These are phyloP conservation scores for Vaccinium macrocarpon DNA, from an alignment of 148 eudicot genomes.

Conservation along the genomic window DNA sequence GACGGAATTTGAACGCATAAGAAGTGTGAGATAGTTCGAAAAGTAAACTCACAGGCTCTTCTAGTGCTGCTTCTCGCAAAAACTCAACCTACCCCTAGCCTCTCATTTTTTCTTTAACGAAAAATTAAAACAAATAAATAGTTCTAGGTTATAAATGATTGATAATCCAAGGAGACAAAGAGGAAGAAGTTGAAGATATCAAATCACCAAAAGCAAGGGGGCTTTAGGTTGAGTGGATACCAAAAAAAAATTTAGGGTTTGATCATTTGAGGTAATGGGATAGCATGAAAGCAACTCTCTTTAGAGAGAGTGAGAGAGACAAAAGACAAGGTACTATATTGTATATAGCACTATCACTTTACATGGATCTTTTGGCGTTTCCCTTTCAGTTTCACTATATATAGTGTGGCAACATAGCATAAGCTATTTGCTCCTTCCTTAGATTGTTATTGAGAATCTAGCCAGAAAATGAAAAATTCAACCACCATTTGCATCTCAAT, in stretches of 20 bases:
- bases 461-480: neutral
- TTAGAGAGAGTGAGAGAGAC: neutral
- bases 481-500: neutral
- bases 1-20: no score
- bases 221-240: neutral
- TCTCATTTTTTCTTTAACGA: no score
- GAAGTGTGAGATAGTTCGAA: no score
- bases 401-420: neutral
- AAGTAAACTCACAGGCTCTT: no score
- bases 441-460: neutral
- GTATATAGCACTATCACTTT: neutral
- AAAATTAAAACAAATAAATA: no score
- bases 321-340: neutral
- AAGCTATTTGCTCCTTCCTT: neutral
- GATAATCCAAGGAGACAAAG: neutral
- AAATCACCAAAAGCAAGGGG: neutral
- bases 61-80: no score
- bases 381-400: conserved; percentile 3
- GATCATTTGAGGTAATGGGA: neutral
- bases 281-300: neutral
- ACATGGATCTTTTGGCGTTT: neutral
- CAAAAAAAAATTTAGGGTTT: neutral
- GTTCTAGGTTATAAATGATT: neutral
- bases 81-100: no score
- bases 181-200: neutral